Conservation (phyloP, 768 basidiomycete genomes). For the Phylloporus sp. region DNA sequence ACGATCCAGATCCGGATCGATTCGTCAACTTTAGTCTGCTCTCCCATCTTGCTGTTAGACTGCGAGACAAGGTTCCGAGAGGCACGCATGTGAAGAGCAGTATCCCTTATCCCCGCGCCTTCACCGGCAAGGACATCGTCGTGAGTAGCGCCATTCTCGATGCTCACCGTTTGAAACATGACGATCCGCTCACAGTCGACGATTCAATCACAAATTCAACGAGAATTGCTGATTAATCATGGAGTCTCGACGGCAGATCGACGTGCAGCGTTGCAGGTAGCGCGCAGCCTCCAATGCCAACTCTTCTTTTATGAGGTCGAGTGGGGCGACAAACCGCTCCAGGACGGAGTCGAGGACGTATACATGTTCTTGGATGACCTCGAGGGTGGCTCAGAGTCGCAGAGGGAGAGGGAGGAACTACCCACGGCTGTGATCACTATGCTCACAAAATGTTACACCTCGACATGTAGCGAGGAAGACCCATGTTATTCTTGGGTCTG, state of each 20-base stretch:
- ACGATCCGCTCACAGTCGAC: slow-evolving; percentile 54
- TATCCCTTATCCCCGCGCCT: slow-evolving; percentile 83
- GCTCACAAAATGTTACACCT: slow-evolving; percentile 86
- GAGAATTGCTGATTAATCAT: slow-evolving; percentile 73
- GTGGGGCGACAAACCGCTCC: slow-evolving; percentile 78
- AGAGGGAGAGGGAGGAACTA: slow-evolving; percentile 62
- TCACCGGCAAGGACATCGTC: slow-evolving; percentile 93
- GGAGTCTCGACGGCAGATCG: slow-evolving; percentile 73
- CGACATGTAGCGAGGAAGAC: slow-evolving; percentile 74
- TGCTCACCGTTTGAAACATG: background rate
- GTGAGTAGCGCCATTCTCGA: slow-evolving; percentile 42
- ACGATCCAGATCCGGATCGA: slow-evolving; percentile 64
- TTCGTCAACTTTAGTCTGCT: slow-evolving; percentile 88
- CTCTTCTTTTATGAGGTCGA: slow-evolving; percentile 97
- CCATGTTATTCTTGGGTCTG: slow-evolving; percentile 83
- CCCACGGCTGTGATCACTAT: slow-evolving; percentile 89
- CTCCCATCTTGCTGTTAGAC: slow-evolving; percentile 81
- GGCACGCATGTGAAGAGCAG: slow-evolving; percentile 88
- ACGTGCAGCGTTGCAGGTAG: slow-evolving; percentile 79
- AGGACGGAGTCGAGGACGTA: slow-evolving; percentile 89
- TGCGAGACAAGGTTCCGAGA: slow-evolving; percentile 86
- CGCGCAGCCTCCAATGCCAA: slow-evolving; percentile 85
- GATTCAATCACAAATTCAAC: slow-evolving; percentile 81
- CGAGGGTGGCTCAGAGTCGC: slow-evolving; percentile 56
- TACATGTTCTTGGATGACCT: slow-evolving; percentile 89